Conservation (phyloP, 2,329 filamentous ascomycete genomes). For the Xenosphaeropsis pyriputrescens region DNA sequence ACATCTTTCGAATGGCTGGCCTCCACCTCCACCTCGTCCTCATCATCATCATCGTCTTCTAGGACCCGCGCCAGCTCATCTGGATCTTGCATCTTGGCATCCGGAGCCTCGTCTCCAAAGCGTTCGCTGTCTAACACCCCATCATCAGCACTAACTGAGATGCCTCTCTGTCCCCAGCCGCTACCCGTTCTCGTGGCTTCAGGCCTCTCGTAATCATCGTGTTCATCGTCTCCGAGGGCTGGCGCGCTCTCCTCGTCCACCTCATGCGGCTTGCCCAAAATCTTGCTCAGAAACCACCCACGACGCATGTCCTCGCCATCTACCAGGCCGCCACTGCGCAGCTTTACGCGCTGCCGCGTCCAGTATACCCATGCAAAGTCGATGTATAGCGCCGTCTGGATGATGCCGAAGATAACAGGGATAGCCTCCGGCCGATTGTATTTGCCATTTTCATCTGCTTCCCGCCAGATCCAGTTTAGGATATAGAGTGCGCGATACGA, state of each 20-base stretch:
- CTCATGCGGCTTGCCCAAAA: constrained; percentile 51
- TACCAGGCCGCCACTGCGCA: constrained; percentile 74
- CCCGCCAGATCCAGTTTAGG: constrained; percentile 73
- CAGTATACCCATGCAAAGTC: constrained; percentile 98
- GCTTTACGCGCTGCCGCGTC: constrained; percentile 83
- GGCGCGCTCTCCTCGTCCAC: constrained; percentile 9
- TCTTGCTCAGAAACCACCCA: constrained; percentile 68
- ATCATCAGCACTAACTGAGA: constrained; percentile 53
- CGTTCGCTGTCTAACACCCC: constrained; percentile 34
- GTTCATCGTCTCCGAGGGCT: constrained; percentile 12
- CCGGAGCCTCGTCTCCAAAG: constrained; percentile 27
- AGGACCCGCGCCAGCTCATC: constrained; percentile 48
- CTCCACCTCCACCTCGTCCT: constrained; percentile 4
- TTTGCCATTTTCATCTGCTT: constrained; percentile 34
- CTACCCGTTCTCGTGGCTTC: constrained; percentile 2
- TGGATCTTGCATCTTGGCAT: constrained; percentile 52
- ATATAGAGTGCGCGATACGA: constrained; percentile 83
- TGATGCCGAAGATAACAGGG: constrained; percentile 69
- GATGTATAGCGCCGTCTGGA: constrained; percentile 81
- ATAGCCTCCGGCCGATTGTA: constrained; percentile 43
- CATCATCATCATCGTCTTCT: constrained; percentile 35
- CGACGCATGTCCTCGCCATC: constrained; percentile 79
- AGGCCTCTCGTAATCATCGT: constrained; percentile 4
- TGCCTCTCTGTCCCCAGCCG: constrained; percentile 45
- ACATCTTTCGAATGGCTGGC: background rate